phyloP scores from a whole-genome alignment of 768 basidiomycete species.

The Macrolepiota fuliginosa region DNA sequence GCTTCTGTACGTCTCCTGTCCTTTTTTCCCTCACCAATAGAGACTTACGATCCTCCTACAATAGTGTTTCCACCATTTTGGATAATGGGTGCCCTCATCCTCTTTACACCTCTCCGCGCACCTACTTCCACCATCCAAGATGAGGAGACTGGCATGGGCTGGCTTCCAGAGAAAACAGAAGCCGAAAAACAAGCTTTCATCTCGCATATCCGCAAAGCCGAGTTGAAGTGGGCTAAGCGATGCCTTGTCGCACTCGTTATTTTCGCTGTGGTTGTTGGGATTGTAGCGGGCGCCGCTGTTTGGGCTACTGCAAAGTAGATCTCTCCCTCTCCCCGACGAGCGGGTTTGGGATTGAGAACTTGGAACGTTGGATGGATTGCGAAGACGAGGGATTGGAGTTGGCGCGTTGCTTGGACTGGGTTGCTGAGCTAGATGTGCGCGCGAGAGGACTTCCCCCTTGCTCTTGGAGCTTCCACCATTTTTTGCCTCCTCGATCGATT shows the following conservation, averaged over 20 bases:
- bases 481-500: neutral
- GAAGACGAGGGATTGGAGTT: neutral
- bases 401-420: neutral
- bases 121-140: conserved; percentile 23
- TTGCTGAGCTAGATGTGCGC: neutral
- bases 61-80: conserved; percentile 64
- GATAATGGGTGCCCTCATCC: conserved; percentile 55
- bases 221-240: conserved; percentile 55
- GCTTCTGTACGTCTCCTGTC: conserved; percentile 46
- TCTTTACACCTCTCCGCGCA: conserved; percentile 50
- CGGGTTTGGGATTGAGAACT: neutral
- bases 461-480: neutral
- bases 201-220: conserved; percentile 42
- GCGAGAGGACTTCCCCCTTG: neutral
- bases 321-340: neutral
- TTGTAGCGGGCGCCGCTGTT: conserved; percentile 27
- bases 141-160: conserved; percentile 30
- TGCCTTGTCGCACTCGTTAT: conserved; percentile 53
- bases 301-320: conserved; percentile 23
- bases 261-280: conserved; percentile 34
- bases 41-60: conserved; percentile 8
- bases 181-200: conserved; percentile 47
- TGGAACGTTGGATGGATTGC: neutral
- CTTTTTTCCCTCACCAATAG: neutral
- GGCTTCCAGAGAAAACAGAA: conserved; percentile 56